Conservation (phyloP, 306 rosid genomes). For the Cicer cuneatum region DNA sequence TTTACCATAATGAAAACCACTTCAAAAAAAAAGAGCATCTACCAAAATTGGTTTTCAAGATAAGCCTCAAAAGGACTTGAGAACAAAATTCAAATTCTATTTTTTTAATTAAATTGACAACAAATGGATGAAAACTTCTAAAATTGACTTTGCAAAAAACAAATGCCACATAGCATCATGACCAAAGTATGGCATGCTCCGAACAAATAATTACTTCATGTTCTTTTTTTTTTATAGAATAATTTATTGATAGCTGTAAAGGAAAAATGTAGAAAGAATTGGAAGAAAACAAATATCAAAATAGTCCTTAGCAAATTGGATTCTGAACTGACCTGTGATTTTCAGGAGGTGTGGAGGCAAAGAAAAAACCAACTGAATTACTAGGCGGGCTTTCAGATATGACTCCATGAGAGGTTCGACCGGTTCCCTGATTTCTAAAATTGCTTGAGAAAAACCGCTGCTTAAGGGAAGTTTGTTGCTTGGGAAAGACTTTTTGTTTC, state of each 20-base stretch:
- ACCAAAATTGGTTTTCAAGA: neutral
- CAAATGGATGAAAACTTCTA: neutral
- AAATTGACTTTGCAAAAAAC: neutral
- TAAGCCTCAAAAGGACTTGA: neutral
- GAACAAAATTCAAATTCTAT: too few species aligned
- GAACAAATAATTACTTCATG: slow-evolving; percentile 35
- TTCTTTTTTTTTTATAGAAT: slow-evolving; percentile 23
- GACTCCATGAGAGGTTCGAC: slow-evolving; percentile 69
- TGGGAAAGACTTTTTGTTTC: slow-evolving; percentile 68
- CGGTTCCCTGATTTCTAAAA: slow-evolving; percentile 77
- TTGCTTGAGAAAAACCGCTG: slow-evolving; percentile 90
- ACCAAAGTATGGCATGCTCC: slow-evolving; percentile 28
- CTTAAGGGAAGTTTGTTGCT: slow-evolving; percentile 69
- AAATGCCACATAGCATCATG: slow-evolving; percentile 18
- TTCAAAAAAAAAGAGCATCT: neutral
- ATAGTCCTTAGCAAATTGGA: slow-evolving; percentile 41
- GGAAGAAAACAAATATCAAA: slow-evolving; percentile 28
- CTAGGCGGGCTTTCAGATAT: slow-evolving; percentile 95
- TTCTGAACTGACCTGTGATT: slow-evolving; percentile 75
- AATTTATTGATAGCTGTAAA: slow-evolving; percentile 19
- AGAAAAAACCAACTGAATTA: slow-evolving; percentile 95
- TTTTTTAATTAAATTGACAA: too few species aligned
- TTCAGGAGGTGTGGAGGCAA: slow-evolving; percentile 93
- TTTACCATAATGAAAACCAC: neutral
- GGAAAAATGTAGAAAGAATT: neutral